Conservation (phyloP, 257 asterid genomes). For the Henckelia pumila region DNA sequence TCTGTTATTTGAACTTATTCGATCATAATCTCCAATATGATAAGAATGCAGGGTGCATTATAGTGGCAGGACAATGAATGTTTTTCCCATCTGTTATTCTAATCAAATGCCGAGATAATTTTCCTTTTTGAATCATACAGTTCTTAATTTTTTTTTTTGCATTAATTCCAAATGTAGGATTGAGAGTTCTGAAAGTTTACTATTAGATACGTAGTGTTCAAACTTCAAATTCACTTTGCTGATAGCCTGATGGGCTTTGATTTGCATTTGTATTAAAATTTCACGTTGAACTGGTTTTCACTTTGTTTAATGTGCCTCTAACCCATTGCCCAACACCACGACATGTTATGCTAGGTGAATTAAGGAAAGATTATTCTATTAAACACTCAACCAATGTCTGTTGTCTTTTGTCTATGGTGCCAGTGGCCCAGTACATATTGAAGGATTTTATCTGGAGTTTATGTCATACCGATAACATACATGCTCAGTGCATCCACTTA, state of each 20-base stretch:
- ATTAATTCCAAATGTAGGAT: background rate
- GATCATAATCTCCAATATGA: background rate
- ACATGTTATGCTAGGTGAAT: no score
- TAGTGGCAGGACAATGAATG: no score
- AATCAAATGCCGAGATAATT: background rate
- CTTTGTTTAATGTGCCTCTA: background rate
- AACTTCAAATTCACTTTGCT: background rate
- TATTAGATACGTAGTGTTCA: background rate
- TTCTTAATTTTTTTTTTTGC: no score
- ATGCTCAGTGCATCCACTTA: no score
- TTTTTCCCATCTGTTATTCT: no score
- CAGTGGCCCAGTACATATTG: slow-evolving; percentile 24
- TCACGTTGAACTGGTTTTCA: background rate
- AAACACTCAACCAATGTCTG: no score
- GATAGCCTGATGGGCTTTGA: background rate
- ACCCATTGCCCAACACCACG: background rate
- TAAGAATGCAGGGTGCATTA: background rate
- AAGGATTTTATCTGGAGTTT: slow-evolving; percentile 48
- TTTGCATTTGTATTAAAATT: no score
- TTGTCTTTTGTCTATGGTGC: background rate
- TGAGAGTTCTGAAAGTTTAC: no score
- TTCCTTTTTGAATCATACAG: background rate
- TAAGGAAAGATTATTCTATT: background rate
- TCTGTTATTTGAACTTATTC: background rate
- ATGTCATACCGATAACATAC: no score